A percentile compares a stretch with the other conserved stretches of the same genome.
phyloP scores from a whole-genome alignment of 129 eudicot species.

The Lonicera japonica region DNA sequence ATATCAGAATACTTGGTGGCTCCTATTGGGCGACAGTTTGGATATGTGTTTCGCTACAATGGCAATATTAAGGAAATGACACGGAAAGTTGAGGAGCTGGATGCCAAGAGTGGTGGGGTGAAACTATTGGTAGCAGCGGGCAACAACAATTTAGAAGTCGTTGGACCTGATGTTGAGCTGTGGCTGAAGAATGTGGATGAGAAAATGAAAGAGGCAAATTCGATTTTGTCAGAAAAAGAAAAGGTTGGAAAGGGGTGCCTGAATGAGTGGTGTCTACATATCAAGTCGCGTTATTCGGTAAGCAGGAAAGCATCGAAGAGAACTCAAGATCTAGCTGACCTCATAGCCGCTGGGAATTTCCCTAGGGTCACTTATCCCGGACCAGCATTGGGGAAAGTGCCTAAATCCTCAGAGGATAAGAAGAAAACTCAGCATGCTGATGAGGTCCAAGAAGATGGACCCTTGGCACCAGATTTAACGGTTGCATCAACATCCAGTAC shows the following conservation, averaged over 20 bases:
- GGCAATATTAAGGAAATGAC: constrained; percentile 7
- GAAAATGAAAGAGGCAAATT: background rate
- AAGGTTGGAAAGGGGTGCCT: background rate
- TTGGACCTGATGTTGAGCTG: background rate
- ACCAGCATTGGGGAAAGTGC: too few species aligned
- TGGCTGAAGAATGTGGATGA: constrained; percentile 11
- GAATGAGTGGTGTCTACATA: background rate
- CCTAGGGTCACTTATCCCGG: background rate
- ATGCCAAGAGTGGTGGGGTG: background rate
- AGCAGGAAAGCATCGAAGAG: constrained; percentile 8
- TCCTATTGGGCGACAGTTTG: background rate
- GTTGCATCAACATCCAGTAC: background rate
- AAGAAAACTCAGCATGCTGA: too few species aligned
- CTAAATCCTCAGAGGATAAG: background rate
- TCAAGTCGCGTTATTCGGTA: constrained; percentile 6
- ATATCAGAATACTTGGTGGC: background rate
- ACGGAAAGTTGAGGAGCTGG: background rate
- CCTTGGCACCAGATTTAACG: background rate
- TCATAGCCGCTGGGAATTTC: background rate
- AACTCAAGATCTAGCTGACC: background rate
- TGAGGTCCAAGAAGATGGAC: too few species aligned
- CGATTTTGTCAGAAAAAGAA: background rate
- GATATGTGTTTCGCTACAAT: too few species aligned
- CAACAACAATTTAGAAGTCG: background rate
- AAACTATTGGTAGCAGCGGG: background rate